Base-by-base conservation (phyloP, 1,284 basidiomycete genomes). In the Nidula niveotomentosa region DNA sequence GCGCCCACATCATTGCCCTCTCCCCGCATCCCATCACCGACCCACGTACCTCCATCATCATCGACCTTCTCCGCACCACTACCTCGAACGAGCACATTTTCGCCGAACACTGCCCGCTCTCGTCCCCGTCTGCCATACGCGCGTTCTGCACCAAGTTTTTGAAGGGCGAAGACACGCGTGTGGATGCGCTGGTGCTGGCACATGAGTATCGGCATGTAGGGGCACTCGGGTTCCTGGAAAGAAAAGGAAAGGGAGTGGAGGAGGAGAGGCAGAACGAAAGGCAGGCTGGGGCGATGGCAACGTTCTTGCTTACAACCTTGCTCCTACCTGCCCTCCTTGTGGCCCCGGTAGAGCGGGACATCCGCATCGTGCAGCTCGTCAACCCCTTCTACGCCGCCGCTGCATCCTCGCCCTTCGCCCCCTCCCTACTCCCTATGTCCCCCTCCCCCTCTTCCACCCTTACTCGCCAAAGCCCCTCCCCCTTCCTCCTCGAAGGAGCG, bases 381-480 rank as follows among this genome's bases (percentile, higher is more conserved):
- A 93, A 94, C 57, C 91, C 91, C 0, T 91, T 91, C 59, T 94
- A 93, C 64, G 86, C 91, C 2, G 90, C 93, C 1, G 76, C 86
- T 1, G 79, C 80, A 1, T 74, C 0, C 60, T 63, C 23, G 23
- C 23, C 2, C 57, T 60, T 13, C 65, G 64, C 43, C 36, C 47
- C 46, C 46, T 78, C 81, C 58, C 66, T 75, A 15, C 56, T 67
- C 34, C 65, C 65, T 52, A 53, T 46, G n/a, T 18, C 18, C 45
- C 45, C 45, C 3, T 46, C 18, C n/a, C 8, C 10, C 49, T 17
- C 34, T 54, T 41, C 37, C 2, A 43, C 23, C n/a, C 37, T 35
- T 2, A n/a, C 34, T 6, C 12, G 18, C 18, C 23, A 23, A 51
- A 4, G 2, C 35, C 8, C 10, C 17, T 73, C 83, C 0, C 60